Conservation (phyloP, 805 yeast species). For the Hanseniaspora thailandica region DNA sequence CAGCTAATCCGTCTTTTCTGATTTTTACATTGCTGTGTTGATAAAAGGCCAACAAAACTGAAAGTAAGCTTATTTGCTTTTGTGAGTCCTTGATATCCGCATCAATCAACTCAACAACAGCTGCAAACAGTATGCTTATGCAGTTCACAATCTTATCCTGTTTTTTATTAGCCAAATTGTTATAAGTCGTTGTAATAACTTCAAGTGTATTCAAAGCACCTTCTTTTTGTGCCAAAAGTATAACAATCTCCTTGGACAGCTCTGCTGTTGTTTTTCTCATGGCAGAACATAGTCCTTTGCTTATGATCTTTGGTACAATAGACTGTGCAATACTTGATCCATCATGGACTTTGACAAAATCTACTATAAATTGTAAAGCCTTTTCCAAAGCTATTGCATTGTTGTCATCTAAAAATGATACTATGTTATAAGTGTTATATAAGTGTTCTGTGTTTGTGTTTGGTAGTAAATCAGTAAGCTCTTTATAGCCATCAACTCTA, state of each 20-base stretch:
- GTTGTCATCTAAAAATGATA: constrained; percentile 54
- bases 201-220: not conserved
- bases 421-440: constrained; percentile 37
- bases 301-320: constrained; percentile 27
- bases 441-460: constrained; percentile 31
- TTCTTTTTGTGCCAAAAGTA: not conserved
- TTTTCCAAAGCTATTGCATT: constrained; percentile 89
- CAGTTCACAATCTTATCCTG: constrained; percentile 8
- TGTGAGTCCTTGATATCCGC: not conserved
- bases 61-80: constrained; percentile 31
- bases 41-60: constrained; percentile 60
- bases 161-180: not conserved
- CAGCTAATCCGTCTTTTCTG: constrained; percentile 59
- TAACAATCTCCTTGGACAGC: not conserved
- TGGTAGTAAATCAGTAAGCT: constrained; percentile 38
- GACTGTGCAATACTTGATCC: constrained; percentile 34
- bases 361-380: constrained; percentile 48
- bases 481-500: constrained; percentile 68
- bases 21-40: constrained; percentile 81
- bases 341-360: constrained; percentile 31
- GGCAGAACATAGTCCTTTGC: constrained; percentile 4
- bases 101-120: constrained; percentile 31
- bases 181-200: not conserved
- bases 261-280: constrained; percentile 4
- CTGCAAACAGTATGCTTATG: not conserved